Evolutionary conservation across 116 monocot genomes (phyloP).

Genomic region (Trichopus zeylanicus): DNA sequence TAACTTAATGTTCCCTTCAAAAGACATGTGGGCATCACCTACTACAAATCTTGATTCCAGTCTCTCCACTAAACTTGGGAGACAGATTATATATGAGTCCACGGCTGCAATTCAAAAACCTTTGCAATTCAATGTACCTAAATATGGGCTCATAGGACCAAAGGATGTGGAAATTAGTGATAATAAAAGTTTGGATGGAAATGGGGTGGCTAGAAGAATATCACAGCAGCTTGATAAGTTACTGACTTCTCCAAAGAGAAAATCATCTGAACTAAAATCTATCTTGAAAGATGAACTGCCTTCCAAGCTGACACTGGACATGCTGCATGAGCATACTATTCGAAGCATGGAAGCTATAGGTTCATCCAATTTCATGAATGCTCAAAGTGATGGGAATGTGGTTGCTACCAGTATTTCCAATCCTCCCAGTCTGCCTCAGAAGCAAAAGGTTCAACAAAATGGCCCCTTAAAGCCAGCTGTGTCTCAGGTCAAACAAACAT

Average conservation of each 20-base stretch:
- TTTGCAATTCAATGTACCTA: conserved; percentile 11
- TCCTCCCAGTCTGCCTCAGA: conserved; percentile 3
- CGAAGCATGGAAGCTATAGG: conserved; percentile 33
- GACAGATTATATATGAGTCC: conserved; percentile 14
- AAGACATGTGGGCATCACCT: conserved; percentile 6
- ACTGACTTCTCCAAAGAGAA: conserved; percentile 49
- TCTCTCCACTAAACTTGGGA: conserved; percentile 8
- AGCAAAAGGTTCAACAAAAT: conserved; percentile 16
- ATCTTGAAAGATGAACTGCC: conserved; percentile 22
- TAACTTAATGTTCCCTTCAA: conserved; percentile 28
- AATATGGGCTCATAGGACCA: conserved; percentile 11
- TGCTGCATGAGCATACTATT: conserved; percentile 32
- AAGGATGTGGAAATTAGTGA: conserved; percentile 17
- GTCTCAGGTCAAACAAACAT: conserved; percentile 14
- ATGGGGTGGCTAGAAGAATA: conserved; percentile 50
- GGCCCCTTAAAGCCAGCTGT: conserved; percentile 4
- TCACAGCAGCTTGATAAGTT: conserved; percentile 58
- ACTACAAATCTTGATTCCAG: conserved; percentile 18
- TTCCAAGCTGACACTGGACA: conserved; percentile 30
- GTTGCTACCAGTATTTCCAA: conserved; percentile 1
- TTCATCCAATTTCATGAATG: conserved; percentile 16
- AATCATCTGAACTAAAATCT: conserved; percentile 20
- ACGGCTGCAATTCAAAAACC: conserved; percentile 21
- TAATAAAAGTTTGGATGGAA: conserved; percentile 8
- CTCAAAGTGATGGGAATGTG: conserved; percentile 5